Percentiles rank a stretch among this genome's conserved stretches.
phyloP scores from a whole-genome alignment of 2,329 filamentous ascomycete species.

The Thielaviopsis musarum region DNA sequence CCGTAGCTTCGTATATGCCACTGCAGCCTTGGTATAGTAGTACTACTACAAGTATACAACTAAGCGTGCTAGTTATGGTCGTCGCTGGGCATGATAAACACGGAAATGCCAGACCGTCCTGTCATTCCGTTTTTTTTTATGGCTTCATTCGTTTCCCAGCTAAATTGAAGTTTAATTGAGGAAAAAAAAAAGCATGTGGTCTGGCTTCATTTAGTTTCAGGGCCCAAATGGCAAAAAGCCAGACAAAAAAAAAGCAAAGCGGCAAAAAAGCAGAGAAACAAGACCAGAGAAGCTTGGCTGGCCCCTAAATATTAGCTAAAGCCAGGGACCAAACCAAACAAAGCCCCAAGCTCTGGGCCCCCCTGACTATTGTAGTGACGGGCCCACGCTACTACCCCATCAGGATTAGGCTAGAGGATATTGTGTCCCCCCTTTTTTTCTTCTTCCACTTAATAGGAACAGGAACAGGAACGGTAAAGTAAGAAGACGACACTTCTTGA shows the following conservation, averaged over 20 bases:
- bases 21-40: too few species aligned
- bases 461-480: background rate
- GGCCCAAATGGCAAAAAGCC: background rate
- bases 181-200: background rate
- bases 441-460: background rate
- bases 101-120: background rate
- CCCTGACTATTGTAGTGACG: slow-evolving; percentile 5
- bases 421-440: slow-evolving; percentile 1
- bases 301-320: slow-evolving; percentile 6
- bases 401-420: slow-evolving; percentile 3
- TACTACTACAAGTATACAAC: background rate
- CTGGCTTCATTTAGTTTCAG: background rate
- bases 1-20: background rate
- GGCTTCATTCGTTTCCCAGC: background rate
- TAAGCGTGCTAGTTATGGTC: background rate
- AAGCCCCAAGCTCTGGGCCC: slow-evolving; percentile 1
- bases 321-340: slow-evolving; percentile 5
- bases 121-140: background rate
- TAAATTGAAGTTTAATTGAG: background rate
- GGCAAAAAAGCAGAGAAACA: background rate
- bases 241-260: background rate
- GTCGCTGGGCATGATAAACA: background rate
- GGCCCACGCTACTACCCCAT: slow-evolving; percentile 2
- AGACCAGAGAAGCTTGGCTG: background rate
- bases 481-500: background rate